A percentile compares a stretch with the other conserved stretches of the same genome.
These are phyloP conservation scores for Linum lewisii DNA, from an alignment of 345 rosid genomes.

Conservation along the genomic window DNA sequence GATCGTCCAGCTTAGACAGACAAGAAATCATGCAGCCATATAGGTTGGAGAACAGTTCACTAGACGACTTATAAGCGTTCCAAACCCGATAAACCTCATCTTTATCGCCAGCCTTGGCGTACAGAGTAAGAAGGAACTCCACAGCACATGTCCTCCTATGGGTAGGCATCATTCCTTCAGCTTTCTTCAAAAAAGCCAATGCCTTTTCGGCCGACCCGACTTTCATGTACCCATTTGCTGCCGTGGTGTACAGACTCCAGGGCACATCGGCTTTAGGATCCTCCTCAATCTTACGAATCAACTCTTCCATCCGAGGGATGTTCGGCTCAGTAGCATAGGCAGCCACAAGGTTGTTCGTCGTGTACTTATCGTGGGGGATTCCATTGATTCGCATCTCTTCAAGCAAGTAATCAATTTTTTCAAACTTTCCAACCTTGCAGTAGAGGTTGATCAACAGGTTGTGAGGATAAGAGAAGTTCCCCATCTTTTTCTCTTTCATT, in stretches of 20 bases:
- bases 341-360: slow-evolving; percentile 5
- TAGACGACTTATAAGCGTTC: slow-evolving; percentile 12
- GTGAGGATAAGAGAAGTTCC: slow-evolving; percentile 15
- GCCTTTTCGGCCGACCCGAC: slow-evolving; percentile 17
- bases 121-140: slow-evolving; percentile 13
- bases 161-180: slow-evolving; percentile 13
- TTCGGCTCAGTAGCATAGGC: slow-evolving; percentile 15
- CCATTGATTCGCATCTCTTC: slow-evolving; percentile 21
- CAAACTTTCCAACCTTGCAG: slow-evolving; percentile 6
- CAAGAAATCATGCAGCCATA: slow-evolving; percentile 14
- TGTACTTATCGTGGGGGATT: slow-evolving; percentile 16
- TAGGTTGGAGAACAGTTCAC: not conserved
- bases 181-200: slow-evolving; percentile 14
- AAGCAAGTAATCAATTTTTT: slow-evolving; percentile 13
- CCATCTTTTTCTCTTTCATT: slow-evolving; percentile 16
- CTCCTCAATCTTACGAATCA: slow-evolving; percentile 9
- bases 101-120: slow-evolving; percentile 13
- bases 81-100: slow-evolving; percentile 25
- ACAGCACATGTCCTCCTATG: not conserved
- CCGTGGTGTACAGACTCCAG: slow-evolving; percentile 17
- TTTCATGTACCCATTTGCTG: slow-evolving; percentile 22
- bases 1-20: slow-evolving; percentile 20
- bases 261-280: not conserved
- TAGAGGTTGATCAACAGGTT: slow-evolving; percentile 18
- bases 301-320: slow-evolving; percentile 17